Conservation (phyloP, 768 basidiomycete genomes). For the Holtermannia corniformis region DNA sequence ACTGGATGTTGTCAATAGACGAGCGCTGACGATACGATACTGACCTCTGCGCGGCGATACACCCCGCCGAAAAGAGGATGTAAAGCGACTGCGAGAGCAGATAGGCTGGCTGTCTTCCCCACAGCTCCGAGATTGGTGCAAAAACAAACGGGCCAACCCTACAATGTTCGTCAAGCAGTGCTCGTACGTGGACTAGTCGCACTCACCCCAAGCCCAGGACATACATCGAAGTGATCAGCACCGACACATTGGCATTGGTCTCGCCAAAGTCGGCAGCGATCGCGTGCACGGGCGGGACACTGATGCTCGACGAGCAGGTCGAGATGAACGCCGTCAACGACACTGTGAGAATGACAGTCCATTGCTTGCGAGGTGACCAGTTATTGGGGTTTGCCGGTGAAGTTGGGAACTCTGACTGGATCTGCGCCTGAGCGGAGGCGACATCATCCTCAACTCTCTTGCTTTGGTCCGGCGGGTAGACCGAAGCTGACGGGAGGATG, state of each 20-base stretch:
- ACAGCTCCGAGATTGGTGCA: conserved; percentile 33
- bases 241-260: conserved; percentile 21
- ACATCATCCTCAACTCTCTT: too few species aligned
- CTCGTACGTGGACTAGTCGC: not conserved
- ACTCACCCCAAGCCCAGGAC: conserved; percentile 38
- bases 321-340: conserved; percentile 31
- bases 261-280: conserved; percentile 24
- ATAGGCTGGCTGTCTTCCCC: conserved; percentile 31
- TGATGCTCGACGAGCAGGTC: conserved; percentile 26
- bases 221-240: conserved; percentile 21
- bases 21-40: conserved; percentile 1
- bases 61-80: conserved; percentile 26
- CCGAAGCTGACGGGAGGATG: too few species aligned
- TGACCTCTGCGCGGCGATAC: conserved; percentile 25
- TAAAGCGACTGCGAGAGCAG: conserved; percentile 14
- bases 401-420: conserved; percentile 12
- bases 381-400: conserved; percentile 24
- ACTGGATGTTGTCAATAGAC: conserved; percentile 14
- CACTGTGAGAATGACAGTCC: conserved; percentile 18
- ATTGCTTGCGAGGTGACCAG: conserved; percentile 21
- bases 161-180: not conserved
- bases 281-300: conserved; percentile 28
- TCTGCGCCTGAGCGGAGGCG: conserved; percentile 2
- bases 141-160: conserved; percentile 37
- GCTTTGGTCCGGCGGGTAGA: too few species aligned